Conservation (phyloP, 495 filamentous ascomycete species). For the Hyaloscypha hepaticicola region DNA sequence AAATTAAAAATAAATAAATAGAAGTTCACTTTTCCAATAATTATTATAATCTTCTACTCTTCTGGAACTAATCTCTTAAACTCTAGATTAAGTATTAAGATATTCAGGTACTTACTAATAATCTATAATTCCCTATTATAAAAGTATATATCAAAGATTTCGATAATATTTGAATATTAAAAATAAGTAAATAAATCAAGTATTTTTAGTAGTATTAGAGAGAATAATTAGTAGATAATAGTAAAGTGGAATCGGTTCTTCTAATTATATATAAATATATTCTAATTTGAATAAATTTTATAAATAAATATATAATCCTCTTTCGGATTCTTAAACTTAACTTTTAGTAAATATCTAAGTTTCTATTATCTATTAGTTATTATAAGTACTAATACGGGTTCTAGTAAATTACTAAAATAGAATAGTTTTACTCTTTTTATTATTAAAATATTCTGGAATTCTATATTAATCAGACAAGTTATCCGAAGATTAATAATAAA, state of each 20-base stretch:
- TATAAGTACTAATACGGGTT: not conserved
- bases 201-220: conserved; percentile 7
- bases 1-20: not conserved
- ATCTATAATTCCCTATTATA: conserved; percentile 9
- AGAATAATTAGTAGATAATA: conserved; percentile 20
- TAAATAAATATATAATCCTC: conserved; percentile 18
- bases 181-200: conserved; percentile 13
- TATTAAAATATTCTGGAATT: too few relatives aligned
- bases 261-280: conserved; percentile 5
- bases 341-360: conserved; percentile 14
- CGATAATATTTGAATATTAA: conserved; percentile 17
- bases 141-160: conserved; percentile 20
- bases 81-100: conserved; percentile 18
- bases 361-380: conserved; percentile 10
- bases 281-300: conserved; percentile 11
- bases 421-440: not conserved
- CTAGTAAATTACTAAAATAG: conserved; percentile 11
- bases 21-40: conserved; percentile 11
- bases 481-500: too few relatives aligned
- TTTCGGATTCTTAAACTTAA: conserved; percentile 14
- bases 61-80: conserved; percentile 13
- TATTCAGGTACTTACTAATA: conserved; percentile 17
- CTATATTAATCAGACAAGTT: too few relatives aligned
- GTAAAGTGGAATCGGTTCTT: conserved; percentile 11
- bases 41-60: conserved; percentile 22